These are phyloP conservation scores for Kurtzmaniella quercitrusa DNA, from an alignment of 1,139 yeast species.

Conservation along the genomic window DNA sequence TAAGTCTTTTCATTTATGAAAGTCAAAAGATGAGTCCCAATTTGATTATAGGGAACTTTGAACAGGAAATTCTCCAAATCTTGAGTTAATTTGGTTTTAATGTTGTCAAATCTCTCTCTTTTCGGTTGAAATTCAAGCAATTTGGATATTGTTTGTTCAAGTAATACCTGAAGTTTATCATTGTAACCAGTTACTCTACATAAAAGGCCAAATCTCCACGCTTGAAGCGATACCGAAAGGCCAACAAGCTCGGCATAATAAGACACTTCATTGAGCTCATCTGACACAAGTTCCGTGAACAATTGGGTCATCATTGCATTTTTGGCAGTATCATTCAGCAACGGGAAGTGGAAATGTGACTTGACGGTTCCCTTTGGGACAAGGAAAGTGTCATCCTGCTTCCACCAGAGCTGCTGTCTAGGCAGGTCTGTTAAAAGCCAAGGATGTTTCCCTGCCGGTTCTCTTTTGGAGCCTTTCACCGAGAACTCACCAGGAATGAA, in stretches of 20 bases:
- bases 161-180: slow-evolving; percentile 65
- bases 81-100: slow-evolving; percentile 61
- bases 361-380: slow-evolving; percentile 81
- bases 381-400: slow-evolving; percentile 84
- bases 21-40: slow-evolving; percentile 57
- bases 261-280: slow-evolving; percentile 68
- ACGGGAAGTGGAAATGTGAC: slow-evolving; percentile 63
- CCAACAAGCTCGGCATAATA: slow-evolving; percentile 88
- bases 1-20: slow-evolving; percentile 71
- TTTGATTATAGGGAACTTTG: slow-evolving; percentile 71
- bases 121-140: slow-evolving; percentile 51
- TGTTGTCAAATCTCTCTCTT: slow-evolving; percentile 56
- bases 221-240: slow-evolving; percentile 51
- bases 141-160: slow-evolving; percentile 55
- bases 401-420: slow-evolving; percentile 67
- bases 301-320: slow-evolving; percentile 57
- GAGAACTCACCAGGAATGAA: slow-evolving; percentile 78
- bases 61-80: slow-evolving; percentile 68
- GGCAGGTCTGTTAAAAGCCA: slow-evolving; percentile 31
- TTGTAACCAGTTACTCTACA: slow-evolving; percentile 75
- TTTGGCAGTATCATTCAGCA: slow-evolving; percentile 51
- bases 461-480: slow-evolving; percentile 31
- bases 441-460: slow-evolving; percentile 33
- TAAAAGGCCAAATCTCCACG: slow-evolving; percentile 68
- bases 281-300: slow-evolving; percentile 67